Base-by-base conservation (phyloP, 352 stramenopile species). In the Globisporangium perplexum region DNA sequence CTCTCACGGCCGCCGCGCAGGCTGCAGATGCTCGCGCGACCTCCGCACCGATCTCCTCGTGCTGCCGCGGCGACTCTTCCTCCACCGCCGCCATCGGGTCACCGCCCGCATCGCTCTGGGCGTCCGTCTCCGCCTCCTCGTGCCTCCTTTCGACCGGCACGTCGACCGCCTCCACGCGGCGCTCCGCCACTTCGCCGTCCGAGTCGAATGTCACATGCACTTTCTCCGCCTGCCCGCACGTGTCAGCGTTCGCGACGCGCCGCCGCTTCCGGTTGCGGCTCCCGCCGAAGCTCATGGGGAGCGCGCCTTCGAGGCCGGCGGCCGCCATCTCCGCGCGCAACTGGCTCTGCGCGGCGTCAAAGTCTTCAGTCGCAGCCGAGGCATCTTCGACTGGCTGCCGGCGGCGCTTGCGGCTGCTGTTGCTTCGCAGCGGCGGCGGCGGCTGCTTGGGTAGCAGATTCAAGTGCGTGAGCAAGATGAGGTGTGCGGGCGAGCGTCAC, bases 171-270 rank as follows among this genome's bases (percentile, higher is more conserved):
- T 86, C 63, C 3, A 83, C 49, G 30, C 69, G 48, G 15, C 68
- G 76, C 20, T 82, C 66, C 0, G 52, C 49, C 14, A 81, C 70
- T 57, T 84, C 76, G 20, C 76, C 79, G 51, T 90, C 74, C 7
- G 79, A 88, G 63, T 86, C 67, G 58, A 75, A 88, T 22, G 72
- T 69, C 20, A 90, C 68, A 24, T 78, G 79, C 41, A 88, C 50
- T 47, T 90, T 88, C 22, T 84, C 66, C 17, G 78, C 47, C 20
- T 39, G 28, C 0, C 8, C 17, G 22, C 24, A 7, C n/a, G 23
- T 4, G 23, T 50, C 47, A 1, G n/a, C 26, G 3, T 20, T 36
- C n/a, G 26, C 22, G 14, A 8, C n/a, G 4, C 48, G 55, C 10
- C 36, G 48, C 28, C 55, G 47, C 48, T 55, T 54, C 26, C 23